phyloP scores from a whole-genome alignment of 2,329 filamentous ascomycete species.

The Fusarium devonianum region DNA sequence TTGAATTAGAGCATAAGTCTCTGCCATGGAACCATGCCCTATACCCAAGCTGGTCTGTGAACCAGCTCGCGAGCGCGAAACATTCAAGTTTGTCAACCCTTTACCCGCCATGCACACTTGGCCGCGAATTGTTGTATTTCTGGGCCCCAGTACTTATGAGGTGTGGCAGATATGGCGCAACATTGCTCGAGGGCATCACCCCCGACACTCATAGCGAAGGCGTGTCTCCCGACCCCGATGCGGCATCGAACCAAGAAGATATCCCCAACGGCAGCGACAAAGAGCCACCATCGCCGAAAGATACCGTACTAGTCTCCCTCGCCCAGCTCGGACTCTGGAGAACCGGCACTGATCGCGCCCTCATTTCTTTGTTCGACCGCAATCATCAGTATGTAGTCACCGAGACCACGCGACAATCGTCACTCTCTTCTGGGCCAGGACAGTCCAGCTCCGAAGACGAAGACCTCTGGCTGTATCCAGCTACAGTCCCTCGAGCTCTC shows the following conservation, averaged over 20 bases:
- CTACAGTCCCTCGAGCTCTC: conserved; percentile 39
- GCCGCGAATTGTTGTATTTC: no score
- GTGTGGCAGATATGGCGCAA: conserved; percentile 17
- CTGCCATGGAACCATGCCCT: conserved; percentile 11
- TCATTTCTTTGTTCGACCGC: conserved; percentile 61
- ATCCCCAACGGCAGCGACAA: neutral
- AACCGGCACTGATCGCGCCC: conserved; percentile 49
- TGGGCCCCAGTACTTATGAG: neutral
- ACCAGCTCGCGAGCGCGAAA: conserved; percentile 24
- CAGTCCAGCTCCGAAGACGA: conserved; percentile 9
- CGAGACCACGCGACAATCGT: conserved; percentile 52
- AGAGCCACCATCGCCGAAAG: conserved; percentile 22
- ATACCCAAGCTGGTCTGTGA: conserved; percentile 19
- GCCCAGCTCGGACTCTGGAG: conserved; percentile 57
- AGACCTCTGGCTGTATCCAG: conserved; percentile 39
- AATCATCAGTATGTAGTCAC: conserved; percentile 57
- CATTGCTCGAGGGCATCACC: conserved; percentile 18
- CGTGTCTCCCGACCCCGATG: neutral
- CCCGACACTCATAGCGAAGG: conserved; percentile 15
- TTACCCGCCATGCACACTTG: neutral
- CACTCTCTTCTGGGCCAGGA: conserved; percentile 45
- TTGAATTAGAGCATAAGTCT: neutral
- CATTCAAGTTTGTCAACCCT: conserved; percentile 22
- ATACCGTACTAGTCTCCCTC: conserved; percentile 54
- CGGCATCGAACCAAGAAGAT: neutral